Evolutionary conservation across 176 grass and related monocot genomes (phyloP), one percentile per base, ranked within the genome.

Genomic region (Paspalum vaginatum): DNA sequence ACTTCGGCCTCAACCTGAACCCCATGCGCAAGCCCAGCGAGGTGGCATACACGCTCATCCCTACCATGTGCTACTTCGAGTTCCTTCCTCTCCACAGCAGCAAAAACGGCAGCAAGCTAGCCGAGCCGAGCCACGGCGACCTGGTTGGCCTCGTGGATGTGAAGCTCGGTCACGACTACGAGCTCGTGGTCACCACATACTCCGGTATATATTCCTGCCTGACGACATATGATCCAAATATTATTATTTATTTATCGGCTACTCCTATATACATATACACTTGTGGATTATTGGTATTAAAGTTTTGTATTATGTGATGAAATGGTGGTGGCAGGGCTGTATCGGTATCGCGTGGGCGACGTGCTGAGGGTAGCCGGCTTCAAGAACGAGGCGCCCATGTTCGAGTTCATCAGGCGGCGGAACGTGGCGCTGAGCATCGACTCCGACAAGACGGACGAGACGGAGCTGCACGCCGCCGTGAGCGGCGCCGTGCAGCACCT

Each of bases 1-100:
- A 95, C 81, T 95, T 98, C 61, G 95, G 95, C 13, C 89, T 98
- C 66, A 98, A 98, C 73, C 88, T 98, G 10, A 87, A 93, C 37
- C 95, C 95, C 56, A 88, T 98, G 92, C 91, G 92, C 87, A 95
- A 95, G 66, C 95, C 95, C 4, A 70, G 61, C 46, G 95, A 98
- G 43, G 92, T 98, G 20, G 74, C 95, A 0, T 98, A 98, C 86
- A 98, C 95, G 22, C 93, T 98, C 81, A 93, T 98, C 77, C 95
- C 95, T 76, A 91, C 95, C 83, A 95, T 98, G 92, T 89, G 92
- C 80, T 93, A 95, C 85, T 98, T 93, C 55, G 95, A 98, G 84
- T 95, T 98, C 88, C 80, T 98, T 45, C 95, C 92, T 0, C 46
- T 95, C 68, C 53, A 70, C 11, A 44, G 71, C 50, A 61, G 42